A percentile compares a stretch with the other conserved stretches of the same genome.
Conservation (phyloP, 495 filamentous ascomycete genomes). For the Chaetomium cochliodes region DNA sequence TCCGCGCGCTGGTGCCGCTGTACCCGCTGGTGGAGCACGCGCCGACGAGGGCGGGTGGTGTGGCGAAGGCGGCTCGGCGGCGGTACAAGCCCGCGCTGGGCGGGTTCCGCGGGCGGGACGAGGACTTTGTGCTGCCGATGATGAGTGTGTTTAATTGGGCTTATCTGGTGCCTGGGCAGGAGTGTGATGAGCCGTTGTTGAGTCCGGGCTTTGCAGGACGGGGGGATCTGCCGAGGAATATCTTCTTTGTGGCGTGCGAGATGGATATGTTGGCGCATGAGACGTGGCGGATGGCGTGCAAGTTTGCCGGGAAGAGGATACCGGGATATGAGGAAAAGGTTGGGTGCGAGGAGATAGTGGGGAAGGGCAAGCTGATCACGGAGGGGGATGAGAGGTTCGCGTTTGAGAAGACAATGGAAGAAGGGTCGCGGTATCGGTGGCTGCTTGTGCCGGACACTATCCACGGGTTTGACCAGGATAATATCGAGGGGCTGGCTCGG, state of each 20-base stretch:
- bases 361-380: conserved; percentile 30
- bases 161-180: conserved; percentile 31
- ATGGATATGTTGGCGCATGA: conserved; percentile 45
- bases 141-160: conserved; percentile 35
- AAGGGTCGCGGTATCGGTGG: conserved; percentile 36
- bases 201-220: conserved; percentile 34
- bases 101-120: conserved; percentile 29
- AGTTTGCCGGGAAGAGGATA: conserved; percentile 30
- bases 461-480: conserved; percentile 41
- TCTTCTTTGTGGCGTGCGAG: conserved; percentile 55
- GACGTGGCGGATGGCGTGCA: conserved; percentile 39
- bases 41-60: background rate
- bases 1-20: conserved; percentile 37
- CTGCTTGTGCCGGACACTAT: conserved; percentile 43
- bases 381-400: conserved; percentile 40
- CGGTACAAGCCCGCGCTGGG: conserved; percentile 37
- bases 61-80: conserved; percentile 28
- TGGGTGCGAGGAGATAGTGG: conserved; percentile 32
- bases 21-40: conserved; percentile 39
- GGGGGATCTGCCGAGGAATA: conserved; percentile 33
- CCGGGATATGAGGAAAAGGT: conserved; percentile 37
- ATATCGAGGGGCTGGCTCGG: conserved; percentile 9
- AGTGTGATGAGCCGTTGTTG: conserved; percentile 33
- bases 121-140: conserved; percentile 31
- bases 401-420: conserved; percentile 33